These are phyloP conservation scores for Penicillium corylophilum DNA, from an alignment of 2,329 filamentous ascomycete genomes.

Conservation along the genomic window DNA sequence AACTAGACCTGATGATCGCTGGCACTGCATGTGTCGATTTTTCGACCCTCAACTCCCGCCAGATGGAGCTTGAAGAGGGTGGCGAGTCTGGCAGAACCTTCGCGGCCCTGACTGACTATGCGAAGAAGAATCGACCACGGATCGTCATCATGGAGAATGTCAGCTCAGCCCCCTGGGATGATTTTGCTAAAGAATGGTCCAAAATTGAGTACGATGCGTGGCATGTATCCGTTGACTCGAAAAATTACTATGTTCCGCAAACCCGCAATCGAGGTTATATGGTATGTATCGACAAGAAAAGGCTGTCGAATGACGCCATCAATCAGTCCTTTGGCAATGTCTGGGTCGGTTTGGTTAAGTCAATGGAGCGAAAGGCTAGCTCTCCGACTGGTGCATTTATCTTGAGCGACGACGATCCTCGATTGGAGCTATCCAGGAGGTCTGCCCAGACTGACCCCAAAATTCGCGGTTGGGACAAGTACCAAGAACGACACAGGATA, in stretches of 20 bases:
- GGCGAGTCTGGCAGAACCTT: constrained; percentile 69
- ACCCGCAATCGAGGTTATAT: constrained; percentile 63
- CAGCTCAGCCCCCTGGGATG: constrained; percentile 57
- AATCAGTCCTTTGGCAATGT: constrained; percentile 21
- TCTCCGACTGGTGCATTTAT: constrained; percentile 63
- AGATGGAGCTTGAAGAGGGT: constrained; percentile 52
- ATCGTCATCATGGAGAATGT: constrained; percentile 75
- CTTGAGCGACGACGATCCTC: constrained; percentile 54
- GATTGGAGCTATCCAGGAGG: constrained; percentile 53
- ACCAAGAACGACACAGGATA: constrained; percentile 59
- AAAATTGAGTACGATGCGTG: constrained; percentile 57
- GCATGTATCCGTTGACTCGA: constrained; percentile 64
- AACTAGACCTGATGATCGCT: constrained; percentile 66
- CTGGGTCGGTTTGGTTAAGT: constrained; percentile 37
- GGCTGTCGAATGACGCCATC: constrained; percentile 20
- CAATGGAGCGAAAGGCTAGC: constrained; percentile 58
- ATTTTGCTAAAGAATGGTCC: constrained; percentile 48
- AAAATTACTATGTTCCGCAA: constrained; percentile 72
- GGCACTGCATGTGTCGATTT: constrained; percentile 77
- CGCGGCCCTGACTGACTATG: constrained; percentile 59
- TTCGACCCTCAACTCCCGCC: constrained; percentile 61
- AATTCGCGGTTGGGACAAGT: constrained; percentile 40
- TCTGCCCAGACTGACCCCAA: constrained; percentile 35
- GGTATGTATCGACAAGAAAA: constrained; percentile 51
- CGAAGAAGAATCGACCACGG: constrained; percentile 55